A percentile compares a stretch with the other conserved stretches of the same genome.
These are phyloP conservation scores for Cladophialophora chaetospira DNA, from an alignment of 2,329 filamentous ascomycete genomes.

Conservation along the genomic window DNA sequence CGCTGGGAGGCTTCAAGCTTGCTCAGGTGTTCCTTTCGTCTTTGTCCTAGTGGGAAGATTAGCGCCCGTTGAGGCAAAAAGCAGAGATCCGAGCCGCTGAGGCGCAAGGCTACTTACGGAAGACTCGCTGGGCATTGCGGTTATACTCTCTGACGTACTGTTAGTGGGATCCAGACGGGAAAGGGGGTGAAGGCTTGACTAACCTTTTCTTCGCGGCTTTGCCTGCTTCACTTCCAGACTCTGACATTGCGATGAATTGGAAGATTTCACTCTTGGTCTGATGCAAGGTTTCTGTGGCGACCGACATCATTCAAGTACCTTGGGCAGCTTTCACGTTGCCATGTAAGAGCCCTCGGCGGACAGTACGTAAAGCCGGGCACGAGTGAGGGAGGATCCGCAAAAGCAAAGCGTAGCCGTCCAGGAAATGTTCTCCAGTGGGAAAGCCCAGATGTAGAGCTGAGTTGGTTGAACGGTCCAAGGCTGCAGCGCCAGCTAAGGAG, in stretches of 20 bases:
- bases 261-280: constrained; percentile 24
- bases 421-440: constrained; percentile 16
- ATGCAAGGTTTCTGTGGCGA: constrained; percentile 31
- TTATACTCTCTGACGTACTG: constrained; percentile 39
- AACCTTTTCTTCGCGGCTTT: constrained; percentile 37
- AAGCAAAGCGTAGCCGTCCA: constrained; percentile 17
- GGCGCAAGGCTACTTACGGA: constrained; percentile 40
- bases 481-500: constrained; percentile 11
- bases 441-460: constrained; percentile 20
- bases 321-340: constrained; percentile 11
- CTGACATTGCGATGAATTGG: constrained; percentile 34
- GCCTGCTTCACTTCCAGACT: constrained; percentile 34
- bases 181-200: neutral
- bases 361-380: constrained; percentile 24
- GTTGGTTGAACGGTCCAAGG: neutral
- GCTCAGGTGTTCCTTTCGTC: constrained; percentile 49
- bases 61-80: constrained; percentile 10
- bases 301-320: constrained; percentile 34
- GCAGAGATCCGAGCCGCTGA: constrained; percentile 1
- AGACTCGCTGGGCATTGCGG: constrained; percentile 48
- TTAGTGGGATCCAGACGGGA: constrained; percentile 13
- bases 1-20: constrained; percentile 47
- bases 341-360: constrained; percentile 13
- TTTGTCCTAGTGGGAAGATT: constrained; percentile 39
- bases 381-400: constrained; percentile 24